Conservation (phyloP, 2,329 filamentous ascomycete genomes). For the Cladorrhinum sp. region DNA sequence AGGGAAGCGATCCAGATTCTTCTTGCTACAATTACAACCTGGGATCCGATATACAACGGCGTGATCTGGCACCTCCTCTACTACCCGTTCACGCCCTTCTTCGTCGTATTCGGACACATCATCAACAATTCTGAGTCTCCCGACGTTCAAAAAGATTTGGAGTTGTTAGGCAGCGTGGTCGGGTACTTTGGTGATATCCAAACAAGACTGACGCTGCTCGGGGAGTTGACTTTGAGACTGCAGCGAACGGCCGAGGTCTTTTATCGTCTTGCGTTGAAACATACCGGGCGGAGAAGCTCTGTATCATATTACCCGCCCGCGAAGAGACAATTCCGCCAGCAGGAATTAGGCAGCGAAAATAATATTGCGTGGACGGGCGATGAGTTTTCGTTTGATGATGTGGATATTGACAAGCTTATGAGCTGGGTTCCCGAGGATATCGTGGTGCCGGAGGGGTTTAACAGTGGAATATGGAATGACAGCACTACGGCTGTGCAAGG, state of each 20-base stretch:
- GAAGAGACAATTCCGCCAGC: too few species aligned
- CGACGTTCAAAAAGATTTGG: constrained; percentile 1
- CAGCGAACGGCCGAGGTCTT: constrained; percentile 10
- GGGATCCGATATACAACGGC: constrained; percentile 9
- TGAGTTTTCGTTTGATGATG: not conserved
- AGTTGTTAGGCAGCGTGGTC: not conserved
- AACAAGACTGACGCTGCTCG: constrained; percentile 2
- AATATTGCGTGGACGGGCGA: too few species aligned
- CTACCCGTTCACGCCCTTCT: constrained; percentile 14
- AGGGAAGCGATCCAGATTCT: constrained; percentile 7
- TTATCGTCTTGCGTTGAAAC: constrained; percentile 1
- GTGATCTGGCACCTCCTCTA: constrained; percentile 17
- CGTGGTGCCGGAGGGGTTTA: not conserved
- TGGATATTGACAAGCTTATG: constrained; percentile 8
- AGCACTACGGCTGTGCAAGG: too few species aligned
- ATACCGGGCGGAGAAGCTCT: not conserved
- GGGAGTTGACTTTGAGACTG: not conserved
- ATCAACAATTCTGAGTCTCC: constrained; percentile 1
- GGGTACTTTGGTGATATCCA: constrained; percentile 1
- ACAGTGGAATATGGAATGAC: too few species aligned
- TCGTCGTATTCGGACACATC: constrained; percentile 8
- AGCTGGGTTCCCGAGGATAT: constrained; percentile 10
- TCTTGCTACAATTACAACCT: not conserved
- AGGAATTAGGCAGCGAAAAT: too few species aligned
- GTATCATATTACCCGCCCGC: too few species aligned